These are phyloP conservation scores for Microcyclospora tardicrescens DNA, from an alignment of 2,329 filamentous ascomycete genomes.

Conservation along the genomic window DNA sequence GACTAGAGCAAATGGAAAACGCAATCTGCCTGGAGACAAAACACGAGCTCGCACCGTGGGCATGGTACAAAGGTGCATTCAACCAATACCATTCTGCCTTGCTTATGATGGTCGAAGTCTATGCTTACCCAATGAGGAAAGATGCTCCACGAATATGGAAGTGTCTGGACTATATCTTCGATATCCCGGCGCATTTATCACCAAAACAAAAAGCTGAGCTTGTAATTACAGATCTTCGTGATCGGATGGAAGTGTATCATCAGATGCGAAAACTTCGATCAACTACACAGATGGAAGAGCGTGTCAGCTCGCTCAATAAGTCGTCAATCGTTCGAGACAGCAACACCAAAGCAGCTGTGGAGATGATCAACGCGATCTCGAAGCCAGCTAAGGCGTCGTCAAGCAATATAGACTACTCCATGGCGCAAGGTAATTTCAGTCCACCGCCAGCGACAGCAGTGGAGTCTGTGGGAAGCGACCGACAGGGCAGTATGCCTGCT, in stretches of 20 bases:
- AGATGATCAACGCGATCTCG: no score
- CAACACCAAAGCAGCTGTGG: no score
- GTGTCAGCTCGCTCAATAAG: conserved; percentile 8
- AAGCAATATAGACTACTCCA: no score
- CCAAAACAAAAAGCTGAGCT: conserved; percentile 46
- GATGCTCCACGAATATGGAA: conserved; percentile 56
- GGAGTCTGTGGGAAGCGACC: conserved; percentile 10
- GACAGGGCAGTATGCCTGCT: conserved; percentile 8
- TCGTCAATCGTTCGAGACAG: neutral
- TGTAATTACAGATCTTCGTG: conserved; percentile 50
- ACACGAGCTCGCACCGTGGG: conserved; percentile 44
- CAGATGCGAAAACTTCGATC: conserved; percentile 39
- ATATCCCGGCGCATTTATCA: conserved; percentile 40
- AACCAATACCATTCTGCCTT: conserved; percentile 62
- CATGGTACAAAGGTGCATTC: conserved; percentile 58
- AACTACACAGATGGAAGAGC: conserved; percentile 19
- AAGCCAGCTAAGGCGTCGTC: no score
- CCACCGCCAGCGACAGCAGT: conserved; percentile 11
- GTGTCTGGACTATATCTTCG: conserved; percentile 60
- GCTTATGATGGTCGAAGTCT: conserved; percentile 55
- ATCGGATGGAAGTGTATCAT: conserved; percentile 48
- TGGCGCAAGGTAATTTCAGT: conserved; percentile 14
- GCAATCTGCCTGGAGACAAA: conserved; percentile 42
- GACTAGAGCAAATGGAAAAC: conserved; percentile 41
- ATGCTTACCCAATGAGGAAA: conserved; percentile 42